These are phyloP conservation scores for Emergomyces africanus DNA, from an alignment of 2,329 filamentous ascomycete species.

Conservation along the genomic window DNA sequence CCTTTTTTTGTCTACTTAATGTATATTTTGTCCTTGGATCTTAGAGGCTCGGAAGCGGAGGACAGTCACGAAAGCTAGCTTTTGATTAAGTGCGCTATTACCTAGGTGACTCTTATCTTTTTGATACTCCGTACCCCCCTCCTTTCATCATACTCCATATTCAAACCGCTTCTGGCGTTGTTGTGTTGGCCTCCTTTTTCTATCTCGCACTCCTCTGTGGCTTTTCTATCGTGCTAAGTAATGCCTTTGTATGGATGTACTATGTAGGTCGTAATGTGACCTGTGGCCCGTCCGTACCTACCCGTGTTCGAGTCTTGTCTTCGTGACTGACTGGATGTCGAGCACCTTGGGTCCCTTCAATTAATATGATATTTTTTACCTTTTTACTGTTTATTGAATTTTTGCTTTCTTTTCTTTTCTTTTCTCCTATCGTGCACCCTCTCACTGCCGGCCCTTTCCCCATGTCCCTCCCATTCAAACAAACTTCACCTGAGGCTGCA, in stretches of 20 bases:
- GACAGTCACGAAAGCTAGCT: too few relatives aligned
- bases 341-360: background rate
- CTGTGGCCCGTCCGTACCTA: too few relatives aligned
- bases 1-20: background rate
- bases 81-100: too few relatives aligned
- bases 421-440: background rate
- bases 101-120: background rate
- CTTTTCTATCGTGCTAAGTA: background rate
- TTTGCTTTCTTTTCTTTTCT: background rate
- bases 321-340: background rate
- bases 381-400: background rate
- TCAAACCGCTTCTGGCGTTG: background rate
- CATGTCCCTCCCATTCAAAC: background rate
- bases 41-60: background rate
- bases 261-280: background rate
- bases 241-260: too few relatives aligned
- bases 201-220: too few relatives aligned
- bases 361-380: background rate
- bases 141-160: background rate
- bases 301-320: too few relatives aligned
- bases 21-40: background rate
- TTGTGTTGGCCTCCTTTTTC: background rate
- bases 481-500: background rate
- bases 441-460: background rate
- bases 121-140: background rate